Base-by-base conservation (phyloP, 345 rosid genomes). In the Brassica napus region DNA sequence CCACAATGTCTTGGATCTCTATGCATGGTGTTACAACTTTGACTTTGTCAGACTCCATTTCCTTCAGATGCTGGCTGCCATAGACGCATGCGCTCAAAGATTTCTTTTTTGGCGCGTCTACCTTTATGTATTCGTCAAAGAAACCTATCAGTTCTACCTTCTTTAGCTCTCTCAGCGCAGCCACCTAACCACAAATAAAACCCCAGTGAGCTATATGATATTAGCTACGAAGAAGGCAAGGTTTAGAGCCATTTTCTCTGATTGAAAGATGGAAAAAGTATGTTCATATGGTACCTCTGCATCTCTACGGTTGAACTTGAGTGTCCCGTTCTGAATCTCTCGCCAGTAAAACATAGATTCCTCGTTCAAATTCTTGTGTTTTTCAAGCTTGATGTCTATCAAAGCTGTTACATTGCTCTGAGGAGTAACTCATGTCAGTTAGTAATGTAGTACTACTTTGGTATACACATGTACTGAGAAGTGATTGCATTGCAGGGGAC, bases 121-220 rank as follows among this genome's bases (percentile, higher is more conserved):
- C 75, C 83, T 88, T 91, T 57, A 92, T 81, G 72, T 87, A 60
- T 54, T 89, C 86, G 1, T 91, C 76, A 78, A 94, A 94, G 81
- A 91, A 91, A 12, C 84, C 87, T 8, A 91, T 69, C 80, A 94
- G 23, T n/a, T 91, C 97, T 79, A 85, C 77, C 73, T 85, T 88
- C 5, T 76, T 83, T 9, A 94, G 86, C 85, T 88, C 85, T 84
- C 79, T 87, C 32, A 91, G 47, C 18, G 87, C 89, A 23, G 85
- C 89, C 70, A 92, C 97, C 97, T 92, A 88, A 78, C 77, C 44
- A 54, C 6, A 82, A 2, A 71, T 9, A 44, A 34, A 78, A 14
- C 71, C 62, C 18, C 0, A 77, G 65, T n/a, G 23, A 31, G 62
- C 11, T 61, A 9, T 62, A 10, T 42, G 69, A 30, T 42, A 42